Evolutionary conservation across 106 monocot genomes (phyloP).

Genomic region (Acorus calamus): DNA sequence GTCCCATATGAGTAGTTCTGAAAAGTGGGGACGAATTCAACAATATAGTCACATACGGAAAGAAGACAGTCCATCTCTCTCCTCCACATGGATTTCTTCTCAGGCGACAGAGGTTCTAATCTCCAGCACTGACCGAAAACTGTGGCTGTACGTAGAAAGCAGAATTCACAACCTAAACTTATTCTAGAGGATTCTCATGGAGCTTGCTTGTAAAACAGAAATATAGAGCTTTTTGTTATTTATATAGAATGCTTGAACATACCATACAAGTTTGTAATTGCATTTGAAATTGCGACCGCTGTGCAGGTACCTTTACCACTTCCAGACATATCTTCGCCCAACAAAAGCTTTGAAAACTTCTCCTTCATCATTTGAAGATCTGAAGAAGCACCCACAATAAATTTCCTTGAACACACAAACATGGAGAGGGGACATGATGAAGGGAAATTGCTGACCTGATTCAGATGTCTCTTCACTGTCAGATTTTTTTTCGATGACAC

Average conservation of each 20-base stretch:
- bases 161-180: neutral
- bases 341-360: slow-evolving; percentile 77
- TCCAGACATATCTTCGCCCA: slow-evolving; percentile 94
- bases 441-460: slow-evolving; percentile 5
- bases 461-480: slow-evolving; percentile 16
- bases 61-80: slow-evolving; percentile 78
- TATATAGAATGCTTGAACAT: too few relatives aligned
- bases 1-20: slow-evolving; percentile 42
- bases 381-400: slow-evolving; percentile 1
- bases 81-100: slow-evolving; percentile 77
- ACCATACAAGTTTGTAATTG: slow-evolving; percentile 94
- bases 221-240: neutral
- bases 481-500: slow-evolving; percentile 11
- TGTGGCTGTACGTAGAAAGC: slow-evolving; percentile 34
- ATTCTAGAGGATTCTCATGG: neutral
- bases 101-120: slow-evolving; percentile 53
- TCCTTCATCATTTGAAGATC: slow-evolving; percentile 65
- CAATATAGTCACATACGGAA: slow-evolving; percentile 69
- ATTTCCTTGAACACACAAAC: too few relatives aligned
- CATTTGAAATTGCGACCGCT: slow-evolving; percentile 77
- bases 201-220: neutral
- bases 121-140: slow-evolving; percentile 62
- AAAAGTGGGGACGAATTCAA: slow-evolving; percentile 47
- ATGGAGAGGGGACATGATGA: neutral
- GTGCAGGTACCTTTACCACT: slow-evolving; percentile 70